phyloP scores from a whole-genome alignment of 768 basidiomycete genomes.

The Lactifluus hygrophoroides region DNA sequence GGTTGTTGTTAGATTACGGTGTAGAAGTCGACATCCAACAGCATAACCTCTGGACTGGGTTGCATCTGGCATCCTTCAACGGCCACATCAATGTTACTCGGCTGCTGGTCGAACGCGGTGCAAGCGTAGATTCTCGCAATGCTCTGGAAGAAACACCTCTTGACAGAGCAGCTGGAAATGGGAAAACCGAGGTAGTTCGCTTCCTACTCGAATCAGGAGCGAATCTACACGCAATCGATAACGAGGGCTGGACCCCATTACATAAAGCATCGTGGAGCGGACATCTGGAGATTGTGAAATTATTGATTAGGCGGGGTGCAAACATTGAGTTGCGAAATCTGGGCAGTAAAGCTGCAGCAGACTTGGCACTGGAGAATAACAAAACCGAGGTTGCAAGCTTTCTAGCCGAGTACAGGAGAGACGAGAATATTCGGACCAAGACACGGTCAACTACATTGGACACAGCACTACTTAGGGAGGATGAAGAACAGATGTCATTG shows the following conservation, averaged over 20 bases:
- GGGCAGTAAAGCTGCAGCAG: no score
- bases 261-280: not conserved
- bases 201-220: no score
- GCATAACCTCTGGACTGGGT: not conserved
- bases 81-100: not conserved
- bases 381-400: no score
- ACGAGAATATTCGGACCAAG: not conserved
- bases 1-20: no score
- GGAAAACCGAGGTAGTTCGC: fast-evolving
- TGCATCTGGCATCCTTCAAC: not conserved
- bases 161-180: no score
- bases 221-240: no score
- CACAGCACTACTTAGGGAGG: not conserved
- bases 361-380: no score
- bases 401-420: not conserved
- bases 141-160: no score
- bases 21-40: no score
- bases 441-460: no score
- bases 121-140: not conserved
- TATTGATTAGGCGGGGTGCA: not conserved
- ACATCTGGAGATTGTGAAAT: no score
- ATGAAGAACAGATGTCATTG: not conserved
- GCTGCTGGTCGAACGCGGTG: not conserved
- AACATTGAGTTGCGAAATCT: not conserved
- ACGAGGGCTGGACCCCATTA: no score